Evolutionary conservation across 345 rosid genomes (phyloP).

Genomic region (Limnanthes douglasii): DNA sequence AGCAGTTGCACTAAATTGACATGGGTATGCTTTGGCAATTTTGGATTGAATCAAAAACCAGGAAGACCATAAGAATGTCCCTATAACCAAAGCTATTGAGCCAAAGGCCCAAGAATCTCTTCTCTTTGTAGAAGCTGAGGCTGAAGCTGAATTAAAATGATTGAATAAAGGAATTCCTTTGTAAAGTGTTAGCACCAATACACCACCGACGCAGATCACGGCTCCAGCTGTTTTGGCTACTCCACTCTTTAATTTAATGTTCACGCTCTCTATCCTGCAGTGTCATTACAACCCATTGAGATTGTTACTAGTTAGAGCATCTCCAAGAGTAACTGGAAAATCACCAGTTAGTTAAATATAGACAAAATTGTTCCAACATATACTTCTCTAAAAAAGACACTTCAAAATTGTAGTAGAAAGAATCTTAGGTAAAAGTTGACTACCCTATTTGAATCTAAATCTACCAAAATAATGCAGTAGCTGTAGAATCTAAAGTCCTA

Average conservation of each 20-base stretch:
- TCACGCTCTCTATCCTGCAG: conserved; percentile 34
- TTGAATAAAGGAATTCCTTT: conserved; percentile 30
- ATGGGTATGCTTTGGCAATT: conserved; percentile 36
- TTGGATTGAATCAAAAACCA: conserved; percentile 42
- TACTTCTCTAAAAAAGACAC: neutral
- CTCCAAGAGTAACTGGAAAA: neutral
- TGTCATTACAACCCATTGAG: neutral
- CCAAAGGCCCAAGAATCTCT: conserved; percentile 31
- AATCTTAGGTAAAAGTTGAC: too few relatives aligned
- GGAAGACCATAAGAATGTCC: conserved; percentile 38
- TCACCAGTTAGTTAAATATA: too few relatives aligned
- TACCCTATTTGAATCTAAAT: too few relatives aligned
- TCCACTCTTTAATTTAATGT: conserved; percentile 20
- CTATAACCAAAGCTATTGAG: conserved; percentile 22
- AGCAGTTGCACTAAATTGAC: conserved; percentile 47
- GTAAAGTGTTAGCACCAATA: conserved; percentile 21
- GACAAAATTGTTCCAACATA: too few relatives aligned
- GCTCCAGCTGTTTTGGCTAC: conserved; percentile 29
- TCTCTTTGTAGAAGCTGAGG: conserved; percentile 7
- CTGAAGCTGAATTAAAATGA: conserved; percentile 3
- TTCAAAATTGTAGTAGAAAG: too few relatives aligned
- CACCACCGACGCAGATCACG: conserved; percentile 28
- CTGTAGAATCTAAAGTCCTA: too few relatives aligned
- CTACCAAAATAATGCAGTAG: too few relatives aligned
- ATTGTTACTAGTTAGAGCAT: neutral